Percentiles rank a stretch among this genome's conserved stretches.
phyloP scores from a whole-genome alignment of 306 rosid genomes.

The Macrotyloma uniflorum region DNA sequence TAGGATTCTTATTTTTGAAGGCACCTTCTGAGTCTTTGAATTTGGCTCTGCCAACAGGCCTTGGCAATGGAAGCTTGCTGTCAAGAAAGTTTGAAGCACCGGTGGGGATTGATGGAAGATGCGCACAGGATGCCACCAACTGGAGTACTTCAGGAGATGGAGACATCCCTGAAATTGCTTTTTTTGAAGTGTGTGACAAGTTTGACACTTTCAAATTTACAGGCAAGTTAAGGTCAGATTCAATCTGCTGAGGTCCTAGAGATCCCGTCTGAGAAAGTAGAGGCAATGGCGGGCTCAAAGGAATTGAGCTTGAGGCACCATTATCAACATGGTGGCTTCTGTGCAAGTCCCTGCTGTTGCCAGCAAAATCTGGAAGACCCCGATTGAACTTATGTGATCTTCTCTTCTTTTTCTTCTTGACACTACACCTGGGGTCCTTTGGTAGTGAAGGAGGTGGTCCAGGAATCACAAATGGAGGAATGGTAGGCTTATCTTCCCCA shows the following conservation, averaged over 20 bases:
- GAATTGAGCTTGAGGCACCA: conserved; percentile 69
- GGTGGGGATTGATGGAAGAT: conserved; percentile 53
- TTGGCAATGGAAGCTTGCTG: conserved; percentile 57
- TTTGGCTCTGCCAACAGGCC: conserved; percentile 59
- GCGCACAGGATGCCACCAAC: conserved; percentile 82
- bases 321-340: conserved; percentile 47
- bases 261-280: conserved; percentile 55
- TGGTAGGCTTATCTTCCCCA: conserved; percentile 77
- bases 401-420: conserved; percentile 72
- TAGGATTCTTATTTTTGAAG: conserved; percentile 43
- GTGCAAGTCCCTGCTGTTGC: conserved; percentile 54
- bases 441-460: conserved; percentile 88
- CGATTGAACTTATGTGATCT: conserved; percentile 50
- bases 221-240: conserved; percentile 63
- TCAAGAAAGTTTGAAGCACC: conserved; percentile 60
- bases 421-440: conserved; percentile 80
- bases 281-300: conserved; percentile 61
- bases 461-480: conserved; percentile 95
- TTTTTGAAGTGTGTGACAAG: conserved; percentile 53
- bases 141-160: conserved; percentile 96
- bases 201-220: conserved; percentile 45
- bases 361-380: conserved; percentile 52
- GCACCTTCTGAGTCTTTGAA: conserved; percentile 53
- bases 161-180: conserved; percentile 58
- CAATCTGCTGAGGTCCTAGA: conserved; percentile 51